Percentiles rank a stretch among this genome's conserved stretches.
These are phyloP conservation scores for Nitzschia inconspicua DNA, from an alignment of 108 stramenopile genomes.

Conservation along the genomic window DNA sequence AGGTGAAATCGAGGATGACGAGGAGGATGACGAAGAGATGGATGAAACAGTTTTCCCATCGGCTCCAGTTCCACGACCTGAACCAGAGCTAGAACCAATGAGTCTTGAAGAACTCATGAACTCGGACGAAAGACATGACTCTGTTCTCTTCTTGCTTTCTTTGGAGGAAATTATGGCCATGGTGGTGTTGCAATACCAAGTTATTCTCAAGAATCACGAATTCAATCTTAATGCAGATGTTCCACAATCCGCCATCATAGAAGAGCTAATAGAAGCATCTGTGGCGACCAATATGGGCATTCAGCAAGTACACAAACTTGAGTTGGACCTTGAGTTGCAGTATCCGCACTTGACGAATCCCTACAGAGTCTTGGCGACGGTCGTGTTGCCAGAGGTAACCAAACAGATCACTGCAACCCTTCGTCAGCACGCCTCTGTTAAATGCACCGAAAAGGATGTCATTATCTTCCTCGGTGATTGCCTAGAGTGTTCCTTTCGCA, in stretches of 20 bases:
- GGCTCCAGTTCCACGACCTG: constrained; percentile 19
- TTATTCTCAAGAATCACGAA: neutral
- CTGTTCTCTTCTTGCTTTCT: constrained; percentile 33
- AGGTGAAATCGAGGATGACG: neutral
- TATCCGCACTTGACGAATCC: constrained; percentile 39
- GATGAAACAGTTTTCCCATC: constrained; percentile 24
- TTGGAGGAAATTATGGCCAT: constrained; percentile 30
- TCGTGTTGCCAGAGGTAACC: constrained; percentile 39
- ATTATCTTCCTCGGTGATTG: constrained; percentile 42
- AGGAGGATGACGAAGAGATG: constrained; percentile 15
- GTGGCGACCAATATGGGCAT: constrained; percentile 32
- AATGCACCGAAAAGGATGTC: constrained; percentile 18
- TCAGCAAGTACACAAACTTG: constrained; percentile 37
- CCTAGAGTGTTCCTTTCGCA: constrained; percentile 38
- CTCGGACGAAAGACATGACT: constrained; percentile 38
- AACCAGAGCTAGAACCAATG: constrained; percentile 5
- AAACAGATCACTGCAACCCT: constrained; percentile 20
- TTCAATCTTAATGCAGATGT: neutral
- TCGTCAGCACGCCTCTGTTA: constrained; percentile 2
- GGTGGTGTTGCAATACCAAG: constrained; percentile 17
- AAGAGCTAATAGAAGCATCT: constrained; percentile 36
- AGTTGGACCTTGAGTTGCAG: constrained; percentile 33
- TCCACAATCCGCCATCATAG: constrained; percentile 14
- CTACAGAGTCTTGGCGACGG: constrained; percentile 32
- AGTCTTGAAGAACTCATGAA: constrained; percentile 32